phyloP scores from a whole-genome alignment of 306 rosid genomes.

The Rosa chinensis region DNA sequence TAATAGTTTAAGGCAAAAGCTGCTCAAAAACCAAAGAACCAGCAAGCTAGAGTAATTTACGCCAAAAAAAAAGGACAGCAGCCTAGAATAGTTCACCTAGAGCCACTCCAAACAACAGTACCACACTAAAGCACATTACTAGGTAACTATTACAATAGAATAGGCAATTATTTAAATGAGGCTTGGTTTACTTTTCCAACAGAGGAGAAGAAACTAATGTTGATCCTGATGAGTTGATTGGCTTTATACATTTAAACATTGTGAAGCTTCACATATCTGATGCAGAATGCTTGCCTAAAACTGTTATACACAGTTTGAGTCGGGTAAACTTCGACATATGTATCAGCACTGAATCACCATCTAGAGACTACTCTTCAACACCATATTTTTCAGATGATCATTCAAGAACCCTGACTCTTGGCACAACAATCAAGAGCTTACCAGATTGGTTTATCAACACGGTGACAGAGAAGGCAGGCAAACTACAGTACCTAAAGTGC shows the following conservation, averaged over 20 bases:
- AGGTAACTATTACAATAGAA: too few relatives aligned
- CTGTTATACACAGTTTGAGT: neutral
- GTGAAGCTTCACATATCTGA: neutral
- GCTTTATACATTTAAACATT: neutral
- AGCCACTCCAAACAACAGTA: too few relatives aligned
- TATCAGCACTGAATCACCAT: neutral
- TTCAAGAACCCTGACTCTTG: too few relatives aligned
- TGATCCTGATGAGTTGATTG: neutral
- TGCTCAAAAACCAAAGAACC: too few relatives aligned
- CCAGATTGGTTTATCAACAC: neutral
- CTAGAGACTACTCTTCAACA: neutral
- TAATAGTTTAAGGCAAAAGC: too few relatives aligned
- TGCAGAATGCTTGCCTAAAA: neutral
- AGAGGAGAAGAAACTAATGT: neutral
- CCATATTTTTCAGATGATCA: too few relatives aligned
- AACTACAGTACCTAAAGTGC: neutral
- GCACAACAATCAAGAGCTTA: neutral
- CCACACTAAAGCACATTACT: too few relatives aligned
- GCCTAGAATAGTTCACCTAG: too few relatives aligned
- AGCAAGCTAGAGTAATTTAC: too few relatives aligned
- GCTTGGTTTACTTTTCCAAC: too few relatives aligned
- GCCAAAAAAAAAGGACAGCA: too few relatives aligned
- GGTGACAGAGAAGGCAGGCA: neutral
- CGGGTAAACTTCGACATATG: neutral
- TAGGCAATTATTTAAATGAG: too few relatives aligned